Evolutionary conservation across 1,284 basidiomycete species (phyloP).

Genomic region (Rhodotorula mucilaginosa): DNA sequence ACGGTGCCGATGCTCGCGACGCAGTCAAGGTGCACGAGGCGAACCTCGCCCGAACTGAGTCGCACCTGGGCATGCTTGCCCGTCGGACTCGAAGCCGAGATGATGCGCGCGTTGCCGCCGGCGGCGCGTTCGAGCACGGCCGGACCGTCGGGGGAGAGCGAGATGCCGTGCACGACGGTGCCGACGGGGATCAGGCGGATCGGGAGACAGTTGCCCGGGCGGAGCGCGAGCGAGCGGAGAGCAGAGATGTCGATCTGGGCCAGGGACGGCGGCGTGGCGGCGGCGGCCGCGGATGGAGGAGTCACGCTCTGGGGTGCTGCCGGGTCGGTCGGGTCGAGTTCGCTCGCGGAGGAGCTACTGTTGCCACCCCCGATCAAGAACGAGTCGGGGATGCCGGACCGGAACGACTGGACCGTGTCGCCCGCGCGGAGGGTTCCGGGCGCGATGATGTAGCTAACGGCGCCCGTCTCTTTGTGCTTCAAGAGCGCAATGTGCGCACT

Average conservation of each 20-base stretch:
- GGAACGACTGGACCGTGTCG: constrained; percentile 82
- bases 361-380: constrained; percentile 30
- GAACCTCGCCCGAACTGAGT: constrained; percentile 88
- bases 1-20: constrained; percentile 88
- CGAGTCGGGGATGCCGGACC: constrained; percentile 72
- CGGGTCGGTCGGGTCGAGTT: constrained; percentile 35
- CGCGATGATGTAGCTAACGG: constrained; percentile 80
- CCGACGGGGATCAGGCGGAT: constrained; percentile 87
- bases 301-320: constrained; percentile 36
- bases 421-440: constrained; percentile 85
- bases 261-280: constrained; percentile 45
- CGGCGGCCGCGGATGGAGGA: constrained; percentile 16
- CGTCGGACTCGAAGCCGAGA: constrained; percentile 60
- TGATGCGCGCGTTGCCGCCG: constrained; percentile 78
- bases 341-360: constrained; percentile 19
- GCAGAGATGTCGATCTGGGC: constrained; percentile 71
- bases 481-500: constrained; percentile 91
- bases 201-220: constrained; percentile 90
- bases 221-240: constrained; percentile 78
- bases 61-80: constrained; percentile 74
- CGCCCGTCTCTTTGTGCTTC: constrained; percentile 51
- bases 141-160: constrained; percentile 71
- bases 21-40: constrained; percentile 77
- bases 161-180: constrained; percentile 83
- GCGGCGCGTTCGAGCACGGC: constrained; percentile 85